These are phyloP conservation scores for Plenodomus biglobosus DNA, from an alignment of 2,329 filamentous ascomycete genomes.

Conservation along the genomic window DNA sequence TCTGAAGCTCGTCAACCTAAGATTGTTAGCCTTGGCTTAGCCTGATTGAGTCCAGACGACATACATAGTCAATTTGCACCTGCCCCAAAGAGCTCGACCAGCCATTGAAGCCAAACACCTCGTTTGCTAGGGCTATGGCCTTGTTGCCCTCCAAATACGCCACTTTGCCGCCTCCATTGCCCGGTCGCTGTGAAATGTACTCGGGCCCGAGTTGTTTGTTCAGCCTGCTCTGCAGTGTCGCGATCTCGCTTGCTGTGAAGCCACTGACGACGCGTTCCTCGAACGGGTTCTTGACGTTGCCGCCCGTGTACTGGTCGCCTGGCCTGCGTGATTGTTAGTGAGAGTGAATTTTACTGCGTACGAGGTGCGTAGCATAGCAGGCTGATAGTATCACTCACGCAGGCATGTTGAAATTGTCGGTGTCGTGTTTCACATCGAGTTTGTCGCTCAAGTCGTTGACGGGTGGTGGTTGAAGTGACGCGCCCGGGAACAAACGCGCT, in stretches of 20 bases:
- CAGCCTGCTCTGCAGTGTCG: constrained; percentile 79
- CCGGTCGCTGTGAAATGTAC: constrained; percentile 85
- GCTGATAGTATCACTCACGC: constrained; percentile 42
- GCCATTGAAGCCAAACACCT: constrained; percentile 95
- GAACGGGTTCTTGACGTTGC: constrained; percentile 70
- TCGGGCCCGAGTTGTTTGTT: constrained; percentile 95
- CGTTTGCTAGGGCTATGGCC: constrained; percentile 90
- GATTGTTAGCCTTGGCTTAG: constrained; percentile 16
- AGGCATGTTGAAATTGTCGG: constrained; percentile 36
- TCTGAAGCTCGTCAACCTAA: constrained; percentile 81
- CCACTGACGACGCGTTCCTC: constrained; percentile 73
- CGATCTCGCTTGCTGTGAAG: constrained; percentile 89
- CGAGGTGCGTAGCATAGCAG: too few relatives aligned
- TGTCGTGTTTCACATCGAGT: constrained; percentile 26
- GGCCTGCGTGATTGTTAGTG: constrained; percentile 33
- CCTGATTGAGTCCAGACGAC: constrained; percentile 18
- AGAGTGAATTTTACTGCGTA: too few relatives aligned
- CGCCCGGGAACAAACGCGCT: constrained; percentile 24
- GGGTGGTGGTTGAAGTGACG: constrained; percentile 36
- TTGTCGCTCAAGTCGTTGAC: constrained; percentile 23
- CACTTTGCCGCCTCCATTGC: constrained; percentile 80
- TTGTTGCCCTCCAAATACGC: constrained; percentile 97
- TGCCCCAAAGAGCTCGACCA: constrained; percentile 97
- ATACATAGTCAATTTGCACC: constrained; percentile 87
- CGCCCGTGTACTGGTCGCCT: constrained; percentile 42